These are phyloP conservation scores for Byssoonygena ceratinophila DNA, from an alignment of 2,329 filamentous ascomycete species.

Conservation along the genomic window DNA sequence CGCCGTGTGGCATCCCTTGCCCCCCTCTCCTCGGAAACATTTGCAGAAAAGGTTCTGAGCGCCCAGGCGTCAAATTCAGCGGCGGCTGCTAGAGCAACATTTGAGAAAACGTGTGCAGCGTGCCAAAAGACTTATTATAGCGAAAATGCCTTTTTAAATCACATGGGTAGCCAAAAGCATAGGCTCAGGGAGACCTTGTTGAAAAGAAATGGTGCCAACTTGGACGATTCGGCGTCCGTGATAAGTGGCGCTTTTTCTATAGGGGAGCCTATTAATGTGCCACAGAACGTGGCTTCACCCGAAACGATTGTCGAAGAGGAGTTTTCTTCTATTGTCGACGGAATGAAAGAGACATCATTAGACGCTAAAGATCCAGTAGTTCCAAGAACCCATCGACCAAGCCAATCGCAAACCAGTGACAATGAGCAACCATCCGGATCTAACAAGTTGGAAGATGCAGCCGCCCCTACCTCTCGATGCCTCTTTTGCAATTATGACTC, in stretches of 20 bases:
- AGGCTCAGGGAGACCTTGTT: conserved; percentile 52
- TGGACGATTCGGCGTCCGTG: conserved; percentile 66
- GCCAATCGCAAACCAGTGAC: conserved; percentile 28
- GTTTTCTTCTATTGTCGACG: conserved; percentile 65
- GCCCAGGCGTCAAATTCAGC: conserved; percentile 76
- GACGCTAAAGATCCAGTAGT: conserved; percentile 41
- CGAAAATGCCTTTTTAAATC: conserved; percentile 90
- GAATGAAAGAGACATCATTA: conserved; percentile 56
- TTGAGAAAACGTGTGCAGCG: conserved; percentile 67
- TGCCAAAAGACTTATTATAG: conserved; percentile 94
- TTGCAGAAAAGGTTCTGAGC: conserved; percentile 89
- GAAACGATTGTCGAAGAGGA: conserved; percentile 50
- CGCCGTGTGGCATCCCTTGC: conserved; percentile 47
- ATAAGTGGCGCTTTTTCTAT: conserved; percentile 77
- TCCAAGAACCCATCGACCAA: conserved; percentile 34
- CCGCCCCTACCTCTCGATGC: conserved; percentile 45
- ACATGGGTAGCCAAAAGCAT: conserved; percentile 84
- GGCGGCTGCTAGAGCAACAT: conserved; percentile 77
- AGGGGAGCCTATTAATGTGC: conserved; percentile 57
- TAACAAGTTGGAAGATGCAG: conserved; percentile 39
- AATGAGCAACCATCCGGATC: conserved; percentile 29
- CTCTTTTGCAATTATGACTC: conserved; percentile 89
- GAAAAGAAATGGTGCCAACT: conserved; percentile 39
- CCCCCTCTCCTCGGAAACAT: conserved; percentile 88
- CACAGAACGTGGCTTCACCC: conserved; percentile 25